phyloP scores from a whole-genome alignment of 1,139 yeast species.

The Candida smagusa region DNA sequence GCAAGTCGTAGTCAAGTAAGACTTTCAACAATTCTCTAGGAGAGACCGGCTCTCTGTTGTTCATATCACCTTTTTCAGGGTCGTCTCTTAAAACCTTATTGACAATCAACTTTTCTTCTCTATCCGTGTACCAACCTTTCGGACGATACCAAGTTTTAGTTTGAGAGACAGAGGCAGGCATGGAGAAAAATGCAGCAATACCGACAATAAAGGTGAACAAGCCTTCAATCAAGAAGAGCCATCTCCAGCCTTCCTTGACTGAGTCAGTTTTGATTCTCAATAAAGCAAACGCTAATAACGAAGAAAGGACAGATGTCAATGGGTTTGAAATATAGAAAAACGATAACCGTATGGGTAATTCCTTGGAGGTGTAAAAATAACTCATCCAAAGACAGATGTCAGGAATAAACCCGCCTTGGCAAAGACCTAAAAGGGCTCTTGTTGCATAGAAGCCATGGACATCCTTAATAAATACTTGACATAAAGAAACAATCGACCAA shows the following conservation, averaged over 20 bases:
- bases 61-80: constrained; percentile 67
- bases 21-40: constrained; percentile 37
- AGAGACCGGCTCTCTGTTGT: constrained; percentile 56
- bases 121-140: constrained; percentile 62
- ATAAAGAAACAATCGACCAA: constrained; percentile 25
- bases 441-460: constrained; percentile 34
- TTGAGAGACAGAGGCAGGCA: constrained; percentile 60
- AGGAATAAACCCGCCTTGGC: constrained; percentile 59
- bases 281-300: constrained; percentile 46
- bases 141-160: constrained; percentile 51
- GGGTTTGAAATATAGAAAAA: constrained; percentile 47
- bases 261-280: constrained; percentile 38
- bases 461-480: constrained; percentile 20
- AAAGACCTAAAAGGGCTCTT: constrained; percentile 45
- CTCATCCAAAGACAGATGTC: constrained; percentile 55
- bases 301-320: constrained; percentile 33
- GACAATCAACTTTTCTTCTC: constrained; percentile 61
- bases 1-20: constrained; percentile 50
- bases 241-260: constrained; percentile 55
- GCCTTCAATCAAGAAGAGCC: constrained; percentile 67
- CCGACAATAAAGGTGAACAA: constrained; percentile 55
- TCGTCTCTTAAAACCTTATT: constrained; percentile 65
- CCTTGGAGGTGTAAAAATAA: constrained; percentile 51
- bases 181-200: constrained; percentile 45
- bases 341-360: constrained; percentile 48